These are phyloP conservation scores for Microthlaspi erraticum DNA, from an alignment of 345 rosid genomes.

Conservation along the genomic window DNA sequence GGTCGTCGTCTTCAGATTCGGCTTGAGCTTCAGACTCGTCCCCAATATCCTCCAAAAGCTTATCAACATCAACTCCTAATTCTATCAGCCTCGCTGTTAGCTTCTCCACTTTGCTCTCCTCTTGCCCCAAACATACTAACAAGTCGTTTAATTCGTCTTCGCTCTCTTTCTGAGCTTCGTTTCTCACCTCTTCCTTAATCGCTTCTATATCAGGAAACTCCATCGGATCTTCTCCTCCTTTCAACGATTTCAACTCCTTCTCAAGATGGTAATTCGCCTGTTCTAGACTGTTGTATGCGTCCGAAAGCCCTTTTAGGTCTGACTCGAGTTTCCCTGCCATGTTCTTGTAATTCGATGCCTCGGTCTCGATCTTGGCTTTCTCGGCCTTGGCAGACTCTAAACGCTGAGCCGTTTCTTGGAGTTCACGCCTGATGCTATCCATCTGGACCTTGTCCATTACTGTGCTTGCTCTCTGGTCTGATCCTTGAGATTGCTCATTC, in stretches of 20 bases:
- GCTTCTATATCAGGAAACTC: slow-evolving; percentile 61
- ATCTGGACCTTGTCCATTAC: slow-evolving; percentile 70
- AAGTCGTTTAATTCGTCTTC: slow-evolving; percentile 93
- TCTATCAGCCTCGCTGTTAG: slow-evolving; percentile 72
- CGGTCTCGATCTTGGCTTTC: slow-evolving; percentile 69
- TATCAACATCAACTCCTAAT: slow-evolving; percentile 86
- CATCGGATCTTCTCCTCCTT: slow-evolving; percentile 55
- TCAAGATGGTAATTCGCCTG: slow-evolving; percentile 79
- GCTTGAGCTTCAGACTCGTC: slow-evolving; percentile 80
- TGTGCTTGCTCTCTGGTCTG: slow-evolving; percentile 58
- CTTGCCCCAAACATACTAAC: slow-evolving; percentile 97
- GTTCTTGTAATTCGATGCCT: slow-evolving; percentile 69
- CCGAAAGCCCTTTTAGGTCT: slow-evolving; percentile 82
- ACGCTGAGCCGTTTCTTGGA: slow-evolving; percentile 77
- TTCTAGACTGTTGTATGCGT: slow-evolving; percentile 92
- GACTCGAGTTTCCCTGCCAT: slow-evolving; percentile 80
- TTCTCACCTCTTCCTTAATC: slow-evolving; percentile 80
- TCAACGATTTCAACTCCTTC: slow-evolving; percentile 74
- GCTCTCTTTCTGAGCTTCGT: slow-evolving; percentile 95
- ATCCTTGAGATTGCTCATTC: slow-evolving; percentile 53
- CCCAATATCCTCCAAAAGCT: slow-evolving; percentile 86
- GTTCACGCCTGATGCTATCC: slow-evolving; percentile 78
- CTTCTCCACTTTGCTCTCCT: slow-evolving; percentile 93
- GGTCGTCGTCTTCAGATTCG: slow-evolving; percentile 66
- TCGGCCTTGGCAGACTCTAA: slow-evolving; percentile 75